phyloP scores from a whole-genome alignment of 1,284 basidiomycete species.

The Xanthoconium separans region DNA sequence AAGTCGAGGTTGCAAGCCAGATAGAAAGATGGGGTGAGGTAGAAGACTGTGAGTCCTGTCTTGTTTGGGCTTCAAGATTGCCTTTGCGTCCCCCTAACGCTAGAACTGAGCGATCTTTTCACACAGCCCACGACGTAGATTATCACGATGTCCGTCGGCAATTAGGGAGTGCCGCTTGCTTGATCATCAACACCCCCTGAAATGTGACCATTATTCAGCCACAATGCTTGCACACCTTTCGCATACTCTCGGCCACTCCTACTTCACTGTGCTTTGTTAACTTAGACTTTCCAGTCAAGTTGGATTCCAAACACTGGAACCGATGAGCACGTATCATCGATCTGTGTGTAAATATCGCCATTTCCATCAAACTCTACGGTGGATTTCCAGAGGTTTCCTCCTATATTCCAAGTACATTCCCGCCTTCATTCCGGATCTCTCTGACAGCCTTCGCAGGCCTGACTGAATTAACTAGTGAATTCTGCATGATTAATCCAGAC shows the following conservation, averaged over 20 bases:
- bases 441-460: constrained; percentile 17
- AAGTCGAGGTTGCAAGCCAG: constrained; percentile 94
- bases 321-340: constrained; percentile 8
- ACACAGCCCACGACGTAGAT: constrained; percentile 91
- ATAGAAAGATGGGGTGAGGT: constrained; percentile 98
- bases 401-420: constrained; percentile 10
- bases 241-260: constrained; percentile 3
- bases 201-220: constrained; percentile 8
- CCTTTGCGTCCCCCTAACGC: not conserved
- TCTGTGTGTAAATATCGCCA: constrained; percentile 19
- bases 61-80: constrained; percentile 3
- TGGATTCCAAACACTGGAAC: constrained; percentile 10
- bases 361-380: constrained; percentile 19
- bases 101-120: constrained; percentile 11
- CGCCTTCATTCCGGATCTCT: constrained; percentile 8
- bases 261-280: constrained; percentile 1
- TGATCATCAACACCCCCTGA: constrained; percentile 40
- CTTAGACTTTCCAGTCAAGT: constrained; percentile 12
- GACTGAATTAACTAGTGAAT: constrained; percentile 2
- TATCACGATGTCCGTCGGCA: constrained; percentile 90
- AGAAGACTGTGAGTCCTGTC: constrained; percentile 82
- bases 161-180: constrained; percentile 75
- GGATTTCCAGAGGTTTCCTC: constrained; percentile 6
- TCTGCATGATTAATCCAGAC: constrained; percentile 1
- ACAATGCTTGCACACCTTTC: constrained; percentile 8